Evolutionary conservation across 352 stramenopile species (phyloP), one percentile per base, ranked within the genome.

Genomic region (Phytophthora litchii): DNA sequence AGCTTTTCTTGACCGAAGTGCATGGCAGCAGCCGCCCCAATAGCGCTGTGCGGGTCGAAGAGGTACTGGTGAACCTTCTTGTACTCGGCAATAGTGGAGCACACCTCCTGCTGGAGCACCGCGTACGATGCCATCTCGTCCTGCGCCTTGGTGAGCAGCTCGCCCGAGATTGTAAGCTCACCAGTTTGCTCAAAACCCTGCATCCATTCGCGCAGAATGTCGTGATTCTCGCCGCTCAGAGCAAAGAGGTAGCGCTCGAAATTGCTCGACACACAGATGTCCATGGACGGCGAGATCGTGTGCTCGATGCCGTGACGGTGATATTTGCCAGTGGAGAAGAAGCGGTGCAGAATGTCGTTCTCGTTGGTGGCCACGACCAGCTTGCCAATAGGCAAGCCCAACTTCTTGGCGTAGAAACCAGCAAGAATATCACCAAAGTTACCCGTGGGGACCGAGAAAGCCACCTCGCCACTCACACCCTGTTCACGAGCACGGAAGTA

Each of bases 401-500:
- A 71, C 54, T 89, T 88, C 68, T 94, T 88, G 56, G 97, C 92
- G 78, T 99, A 99, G 64, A 98, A 99, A 8, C 97, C 97, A 4
- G 97, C 97, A 40, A 99, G 79, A 61, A 99, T 97, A 80, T 99
- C 96, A 27, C 97, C 97, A 80, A 99, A 99, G 85, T 99, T 99
- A 67, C 97, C 97, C 19, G 97, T 99, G 4, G 97, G 97, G 34
- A 99, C 97, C 0, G 95, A 97, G 66, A 98, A 99, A 60, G 86
- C 79, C n/a, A 95, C 75, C 34, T 96, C 80, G n/a, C 67, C 67
- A 9, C 67, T 74, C 48, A 88, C 74, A 46, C 70, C 86, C 70
- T 73, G 74, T 66, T 86, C 82, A 49, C 75, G 86, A 41, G 78
- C 76, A 51, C 94, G 87, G 35, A 99, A 91, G 78, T 99, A 99